Percentiles rank a stretch among this genome's conserved stretches.
phyloP scores from a whole-genome alignment of 2,329 filamentous ascomycete genomes.

The Penicillium decumbens region DNA sequence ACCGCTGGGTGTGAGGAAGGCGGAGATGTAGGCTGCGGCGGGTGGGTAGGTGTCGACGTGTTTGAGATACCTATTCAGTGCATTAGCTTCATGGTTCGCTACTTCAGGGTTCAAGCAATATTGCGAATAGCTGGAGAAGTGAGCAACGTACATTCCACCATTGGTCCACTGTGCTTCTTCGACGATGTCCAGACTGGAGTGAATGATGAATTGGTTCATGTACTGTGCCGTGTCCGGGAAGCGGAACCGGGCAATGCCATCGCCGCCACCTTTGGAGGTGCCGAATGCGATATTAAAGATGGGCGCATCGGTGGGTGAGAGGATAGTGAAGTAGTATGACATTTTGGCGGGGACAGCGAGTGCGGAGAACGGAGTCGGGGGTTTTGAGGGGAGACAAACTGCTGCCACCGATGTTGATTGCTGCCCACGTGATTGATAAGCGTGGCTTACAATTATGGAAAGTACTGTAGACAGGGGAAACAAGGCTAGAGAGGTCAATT shows the following conservation, averaged over 20 bases:
- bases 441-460: neutral
- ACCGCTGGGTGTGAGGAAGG: conserved; percentile 88
- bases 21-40: conserved; percentile 82
- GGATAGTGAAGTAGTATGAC: conserved; percentile 98
- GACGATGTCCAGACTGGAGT: conserved; percentile 88
- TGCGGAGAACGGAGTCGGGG: conserved; percentile 2
- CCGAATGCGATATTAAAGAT: conserved; percentile 97
- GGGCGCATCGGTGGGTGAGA: conserved; percentile 91
- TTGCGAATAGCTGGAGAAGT: neutral
- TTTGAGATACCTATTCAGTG: conserved; percentile 73
- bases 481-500: no score
- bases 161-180: conserved; percentile 94
- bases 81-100: conserved; percentile 2
- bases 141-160: conserved; percentile 64
- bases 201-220: conserved; percentile 96
- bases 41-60: conserved; percentile 89
- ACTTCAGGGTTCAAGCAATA: neutral
- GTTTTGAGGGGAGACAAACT: conserved; percentile 1
- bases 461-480: neutral
- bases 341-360: conserved; percentile 48
- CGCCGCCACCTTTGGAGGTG: conserved; percentile 90
- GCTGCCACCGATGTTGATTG: conserved; percentile 3
- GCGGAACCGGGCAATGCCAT: conserved; percentile 83
- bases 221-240: conserved; percentile 84
- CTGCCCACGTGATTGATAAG: conserved; percentile 15